These are phyloP conservation scores for Blastomyces parvus DNA, from an alignment of 2,329 filamentous ascomycete species.

Conservation along the genomic window DNA sequence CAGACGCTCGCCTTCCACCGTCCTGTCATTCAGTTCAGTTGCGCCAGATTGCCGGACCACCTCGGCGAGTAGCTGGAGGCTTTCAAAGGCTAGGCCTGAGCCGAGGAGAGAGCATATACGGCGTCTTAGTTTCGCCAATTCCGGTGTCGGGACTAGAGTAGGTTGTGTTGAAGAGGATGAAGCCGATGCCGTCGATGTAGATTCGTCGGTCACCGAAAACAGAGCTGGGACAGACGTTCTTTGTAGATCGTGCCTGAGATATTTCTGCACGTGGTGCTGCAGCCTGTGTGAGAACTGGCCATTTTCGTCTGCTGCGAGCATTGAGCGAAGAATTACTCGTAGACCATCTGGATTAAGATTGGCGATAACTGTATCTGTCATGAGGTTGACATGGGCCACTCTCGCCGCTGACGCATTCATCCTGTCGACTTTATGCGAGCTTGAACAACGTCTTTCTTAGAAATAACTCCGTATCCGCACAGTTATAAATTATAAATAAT, in stretches of 20 bases:
- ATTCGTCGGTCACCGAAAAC: constrained; percentile 5
- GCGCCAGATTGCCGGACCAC: constrained; percentile 10
- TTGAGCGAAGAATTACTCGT: constrained; percentile 12
- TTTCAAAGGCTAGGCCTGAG: constrained; percentile 12
- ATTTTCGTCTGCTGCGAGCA: constrained; percentile 13
- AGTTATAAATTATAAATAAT: too few relatives aligned
- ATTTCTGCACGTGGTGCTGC: constrained; percentile 11
- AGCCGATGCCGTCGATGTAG: neutral
- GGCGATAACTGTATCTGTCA: constrained; percentile 14
- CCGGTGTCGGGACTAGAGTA: constrained; percentile 2
- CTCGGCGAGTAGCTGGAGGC: constrained; percentile 8
- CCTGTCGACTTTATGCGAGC: neutral
- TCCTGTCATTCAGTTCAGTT: constrained; percentile 4
- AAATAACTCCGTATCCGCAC: too few relatives aligned
- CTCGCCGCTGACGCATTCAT: constrained; percentile 7
- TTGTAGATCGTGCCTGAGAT: constrained; percentile 10
- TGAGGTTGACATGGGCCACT: constrained; percentile 14
- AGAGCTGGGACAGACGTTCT: neutral
- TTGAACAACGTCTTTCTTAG: neutral
- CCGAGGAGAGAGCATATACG: constrained; percentile 10
- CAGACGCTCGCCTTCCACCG: constrained; percentile 7
- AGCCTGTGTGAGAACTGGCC: constrained; percentile 10
- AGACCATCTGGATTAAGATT: constrained; percentile 12
- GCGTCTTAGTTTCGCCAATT: constrained; percentile 9
- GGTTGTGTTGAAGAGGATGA: neutral